Evolutionary conservation across 2,329 filamentous ascomycete genomes (phyloP), one percentile per base, ranked within the genome.

Genomic region (Colletotrichum sp.): DNA sequence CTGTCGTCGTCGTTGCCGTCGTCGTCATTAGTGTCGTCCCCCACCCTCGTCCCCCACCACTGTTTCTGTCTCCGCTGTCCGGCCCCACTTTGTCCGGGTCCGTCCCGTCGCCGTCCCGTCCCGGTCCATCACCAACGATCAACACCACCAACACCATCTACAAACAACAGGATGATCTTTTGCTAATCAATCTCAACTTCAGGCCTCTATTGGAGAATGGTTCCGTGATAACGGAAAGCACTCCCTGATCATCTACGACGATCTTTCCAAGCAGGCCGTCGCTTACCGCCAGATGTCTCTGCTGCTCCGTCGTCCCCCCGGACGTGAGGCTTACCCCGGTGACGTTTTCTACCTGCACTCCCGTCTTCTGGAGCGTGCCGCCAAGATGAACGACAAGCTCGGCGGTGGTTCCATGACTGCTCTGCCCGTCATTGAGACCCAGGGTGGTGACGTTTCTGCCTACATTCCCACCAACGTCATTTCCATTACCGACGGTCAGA

Each of bases 401-500:
- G 96, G 96, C 85, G 95, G 95, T 89, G 97, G 97, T 86, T 99
- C 96, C 82, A 92, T 99, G 88, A 99, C 97, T 88, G 96, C 97
- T 81, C 94, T 99, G 78, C 97, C 97, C 85, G 87, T 99, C 89
- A 99, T 99, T 87, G 97, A 99, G 93, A 99, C 97, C 87, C 97
- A 99, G 92, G 97, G 97, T 93, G 97, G 97, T 95, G 97, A 99
- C 90, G 97, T 99, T 85, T 99, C 97, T 83, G 97, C 97, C 83
- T 99, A 99, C 90, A 99, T 99, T 93, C 97, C 97, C 84, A 99
- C 97, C 90, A 99, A 99, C 92, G 97, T 99, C 90, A 99, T 99
- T 93, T 99, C 96, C 87, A 99, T 99, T 86, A 99, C 97, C 83
- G 97, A 99, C 85, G 97, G 97, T 79, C 97, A 99, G 91, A 99